Evolutionary conservation across 306 rosid species (phyloP), one percentile per base, ranked within the genome.

Genomic region (Dryas octopetala): DNA sequence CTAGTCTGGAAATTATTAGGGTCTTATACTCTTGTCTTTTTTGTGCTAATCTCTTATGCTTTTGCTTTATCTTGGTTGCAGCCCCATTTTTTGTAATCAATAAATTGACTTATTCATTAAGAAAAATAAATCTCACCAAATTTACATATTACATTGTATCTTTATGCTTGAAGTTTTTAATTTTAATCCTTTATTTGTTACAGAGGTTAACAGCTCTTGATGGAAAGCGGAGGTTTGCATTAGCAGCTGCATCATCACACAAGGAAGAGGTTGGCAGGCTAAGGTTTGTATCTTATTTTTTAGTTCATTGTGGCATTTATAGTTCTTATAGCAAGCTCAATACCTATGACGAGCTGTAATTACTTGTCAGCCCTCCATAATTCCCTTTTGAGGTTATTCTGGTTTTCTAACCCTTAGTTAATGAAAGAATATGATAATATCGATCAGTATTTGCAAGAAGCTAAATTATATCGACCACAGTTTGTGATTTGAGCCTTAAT

Each of bases 121-220:
- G 1, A 26, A 46, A 5, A 19, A 40, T 79, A 17, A 11, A 16
- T 50, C 55, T 44, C 5, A 48, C 5, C 9, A 64, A 43, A 45
- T 49, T 53, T 40, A 49, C 57, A 55, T 13, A 49, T 44, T 9
- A 49, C 53, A 41, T 5, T 57, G 43, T 62, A 45, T 64, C 73
- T 60, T 55, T 74, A 60, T 73, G 55, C 19, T 71, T 17, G 75
- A 60, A 49, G 4, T 11, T 50, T 73, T 76, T 58, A 13, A 16
- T 52, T 70, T 11, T 15, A 15, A 51, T 81, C 55, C 49, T 69
- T 72, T 9, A 77, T 63, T 77, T 75, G 48, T 61, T 41, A 38
- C 82, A 95, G 99, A 90, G 99, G 85, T 80, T 95, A 88, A 92
- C 97, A 44, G 97, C 99, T 78, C 87, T 95, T 80, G 99, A 95